These are phyloP conservation scores for Danielia reshetovae DNA, from an alignment of 805 yeast genomes.

Conservation along the genomic window DNA sequence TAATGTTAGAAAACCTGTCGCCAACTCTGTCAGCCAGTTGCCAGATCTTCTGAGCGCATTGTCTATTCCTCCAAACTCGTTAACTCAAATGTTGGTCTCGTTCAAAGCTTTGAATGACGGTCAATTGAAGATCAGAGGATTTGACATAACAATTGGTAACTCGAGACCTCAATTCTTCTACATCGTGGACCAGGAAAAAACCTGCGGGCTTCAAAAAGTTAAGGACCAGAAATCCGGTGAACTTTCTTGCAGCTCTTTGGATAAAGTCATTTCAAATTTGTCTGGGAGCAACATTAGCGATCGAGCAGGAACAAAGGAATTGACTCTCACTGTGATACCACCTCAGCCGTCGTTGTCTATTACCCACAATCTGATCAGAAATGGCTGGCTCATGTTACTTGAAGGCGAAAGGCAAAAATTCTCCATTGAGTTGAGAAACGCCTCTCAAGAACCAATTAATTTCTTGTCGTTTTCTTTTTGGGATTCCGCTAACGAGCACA, in stretches of 20 bases:
- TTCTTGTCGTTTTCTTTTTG: conserved; percentile 57
- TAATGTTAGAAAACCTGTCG: background rate
- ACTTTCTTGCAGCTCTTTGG: conserved; percentile 7
- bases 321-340: conserved; percentile 32
- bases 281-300: conserved; percentile 15
- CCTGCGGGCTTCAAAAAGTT: conserved; percentile 8
- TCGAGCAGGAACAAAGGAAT: conserved; percentile 16
- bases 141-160: conserved; percentile 46
- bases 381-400: conserved; percentile 68
- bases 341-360: conserved; percentile 62
- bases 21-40: background rate
- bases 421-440: conserved; percentile 51
- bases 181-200: conserved; percentile 30
- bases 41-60: background rate
- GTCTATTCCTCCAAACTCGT: conserved; percentile 23
- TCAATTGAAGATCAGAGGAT: conserved; percentile 44
- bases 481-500: conserved; percentile 70
- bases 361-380: conserved; percentile 48
- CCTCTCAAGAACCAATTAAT: conserved; percentile 53
- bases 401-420: conserved; percentile 69
- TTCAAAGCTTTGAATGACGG: conserved; percentile 52
- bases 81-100: conserved; percentile 38
- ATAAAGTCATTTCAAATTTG: conserved; percentile 23
- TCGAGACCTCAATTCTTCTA: conserved; percentile 46
- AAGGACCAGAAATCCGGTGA: conserved; percentile 1